phyloP scores from a whole-genome alignment of 352 stramenopile genomes.

The Thalassiosira livingstoniorum region DNA sequence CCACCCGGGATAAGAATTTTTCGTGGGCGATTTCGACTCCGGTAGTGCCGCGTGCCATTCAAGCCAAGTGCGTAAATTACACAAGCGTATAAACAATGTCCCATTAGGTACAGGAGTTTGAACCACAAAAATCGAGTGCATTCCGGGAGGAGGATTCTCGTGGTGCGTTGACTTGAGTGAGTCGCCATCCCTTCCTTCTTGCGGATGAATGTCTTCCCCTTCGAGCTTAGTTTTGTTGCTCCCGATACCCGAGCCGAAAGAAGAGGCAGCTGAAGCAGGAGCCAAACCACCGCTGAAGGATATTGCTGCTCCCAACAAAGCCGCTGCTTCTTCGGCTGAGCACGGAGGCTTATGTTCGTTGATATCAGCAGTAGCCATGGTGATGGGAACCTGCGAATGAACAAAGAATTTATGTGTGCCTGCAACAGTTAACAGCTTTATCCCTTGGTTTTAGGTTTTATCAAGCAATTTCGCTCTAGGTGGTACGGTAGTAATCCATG shows the following conservation, averaged over 20 bases:
- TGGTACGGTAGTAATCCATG: not conserved
- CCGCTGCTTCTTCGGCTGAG: constrained; percentile 82
- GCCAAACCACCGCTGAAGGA: not conserved
- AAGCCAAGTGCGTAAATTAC: constrained; percentile 75
- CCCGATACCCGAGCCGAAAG: not conserved
- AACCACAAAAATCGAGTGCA: constrained; percentile 80
- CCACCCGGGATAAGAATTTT: too few relatives aligned
- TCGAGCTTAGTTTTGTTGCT: not conserved
- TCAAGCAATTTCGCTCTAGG: not conserved
- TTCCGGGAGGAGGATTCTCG: constrained; percentile 72
- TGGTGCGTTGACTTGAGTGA: constrained; percentile 41
- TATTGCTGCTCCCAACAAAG: constrained; percentile 79
- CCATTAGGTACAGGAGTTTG: constrained; percentile 73
- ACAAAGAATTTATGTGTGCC: not conserved
- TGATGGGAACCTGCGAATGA: not conserved
- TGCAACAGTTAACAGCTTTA: not conserved
- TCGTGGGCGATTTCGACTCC: too few relatives aligned
- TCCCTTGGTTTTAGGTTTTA: not conserved
- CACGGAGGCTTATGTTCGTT: constrained; percentile 56
- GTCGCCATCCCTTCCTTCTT: too few relatives aligned
- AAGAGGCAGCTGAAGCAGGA: constrained; percentile 29
- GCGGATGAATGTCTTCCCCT: too few relatives aligned
- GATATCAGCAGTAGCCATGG: not conserved
- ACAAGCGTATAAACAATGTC: constrained; percentile 74
- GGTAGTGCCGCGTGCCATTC: constrained; percentile 57